These are phyloP conservation scores for Hyphodiscus sp. DNA, from an alignment of 2,329 filamentous ascomycete species.

Conservation along the genomic window DNA sequence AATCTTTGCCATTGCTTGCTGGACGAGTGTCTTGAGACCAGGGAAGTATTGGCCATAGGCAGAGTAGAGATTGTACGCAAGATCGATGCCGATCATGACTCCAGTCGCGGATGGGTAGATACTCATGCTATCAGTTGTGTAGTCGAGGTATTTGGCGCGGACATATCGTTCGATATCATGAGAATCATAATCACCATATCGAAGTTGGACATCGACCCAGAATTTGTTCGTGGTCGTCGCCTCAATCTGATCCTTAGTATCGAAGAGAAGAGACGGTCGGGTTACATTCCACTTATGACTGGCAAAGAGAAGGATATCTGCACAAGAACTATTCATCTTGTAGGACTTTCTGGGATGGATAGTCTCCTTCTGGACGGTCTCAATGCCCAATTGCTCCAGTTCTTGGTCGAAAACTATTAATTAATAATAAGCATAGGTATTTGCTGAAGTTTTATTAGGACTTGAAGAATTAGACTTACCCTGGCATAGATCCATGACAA, in stretches of 20 bases:
- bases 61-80: conserved; percentile 97
- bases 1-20: conserved; percentile 98
- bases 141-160: conserved; percentile 95
- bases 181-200: conserved; percentile 97
- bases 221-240: conserved; percentile 97
- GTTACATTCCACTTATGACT: conserved; percentile 99
- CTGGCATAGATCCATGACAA: conserved; percentile 98
- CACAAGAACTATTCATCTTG: conserved; percentile 99
- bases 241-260: conserved; percentile 94
- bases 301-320: conserved; percentile 92
- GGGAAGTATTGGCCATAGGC: conserved; percentile 99
- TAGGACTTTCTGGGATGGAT: conserved; percentile 99
- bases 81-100: conserved; percentile 94
- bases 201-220: conserved; percentile 94
- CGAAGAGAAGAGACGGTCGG: conserved; percentile 83
- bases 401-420: conserved; percentile 82
- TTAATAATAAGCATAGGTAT: too few relatives aligned
- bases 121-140: conserved; percentile 97
- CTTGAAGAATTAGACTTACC: too few relatives aligned
- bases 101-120: conserved; percentile 97
- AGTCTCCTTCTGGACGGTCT: conserved; percentile 97
- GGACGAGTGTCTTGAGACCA: conserved; percentile 86
- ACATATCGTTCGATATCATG: conserved; percentile 98
- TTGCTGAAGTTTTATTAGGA: too few relatives aligned
- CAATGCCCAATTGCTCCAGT: conserved; percentile 88